Evolutionary conservation across 371 early-diverging fungal genomes (phyloP), one percentile per base, ranked within the genome.

Genomic region (Rhizomucor pusillus): DNA sequence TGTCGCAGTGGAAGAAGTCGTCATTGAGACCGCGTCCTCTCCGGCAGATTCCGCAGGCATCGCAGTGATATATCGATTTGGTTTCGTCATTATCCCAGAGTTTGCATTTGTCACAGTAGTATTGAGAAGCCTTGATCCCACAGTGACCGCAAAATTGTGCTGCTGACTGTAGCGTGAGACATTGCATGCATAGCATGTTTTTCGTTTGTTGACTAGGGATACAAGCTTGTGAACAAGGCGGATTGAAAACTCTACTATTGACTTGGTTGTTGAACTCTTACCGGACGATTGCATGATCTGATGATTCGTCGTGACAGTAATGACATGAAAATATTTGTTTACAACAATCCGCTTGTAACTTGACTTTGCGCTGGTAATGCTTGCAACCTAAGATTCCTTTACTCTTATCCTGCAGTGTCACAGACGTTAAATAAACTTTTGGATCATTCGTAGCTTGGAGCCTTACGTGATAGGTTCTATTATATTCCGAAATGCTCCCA

Each of bases 1-100:
- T 90, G 44, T 87, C 76, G 73, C 99, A 98, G 63, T 99, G 99
- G 58, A 91, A 95, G 65, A 85, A 95, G 68, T 94, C 93, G 10
- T 74, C 63, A 1, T 82, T 85, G 3, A 88, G 66, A 0, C 91
- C 91, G 59, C 83, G 80, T 3, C 97, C 99, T 43, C 88, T 81
- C 34, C 95, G 82, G 66, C 99, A 99, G 40, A 98, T 90, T 0
- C 93, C 93, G 61, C 97, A 97, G 40, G 86, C 84, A 50, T 89
- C 79, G 62, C 95, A 95, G 60, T 97, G 98, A 75, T 93, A 98
- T 13, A 94, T 91, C 24, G 71, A 57, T 60, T 91, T 91, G 41
- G 63, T 54, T 5, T 85, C 74, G 54, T 89, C 88, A 56, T 94
- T 86, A 64, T 94, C 94, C 91, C 95, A 94, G 5, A 99, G 80